Evolutionary conservation across 139 green algal genomes (phyloP), one percentile per base, ranked within the genome.

Genomic region (Yamagishiella unicocca): DNA sequence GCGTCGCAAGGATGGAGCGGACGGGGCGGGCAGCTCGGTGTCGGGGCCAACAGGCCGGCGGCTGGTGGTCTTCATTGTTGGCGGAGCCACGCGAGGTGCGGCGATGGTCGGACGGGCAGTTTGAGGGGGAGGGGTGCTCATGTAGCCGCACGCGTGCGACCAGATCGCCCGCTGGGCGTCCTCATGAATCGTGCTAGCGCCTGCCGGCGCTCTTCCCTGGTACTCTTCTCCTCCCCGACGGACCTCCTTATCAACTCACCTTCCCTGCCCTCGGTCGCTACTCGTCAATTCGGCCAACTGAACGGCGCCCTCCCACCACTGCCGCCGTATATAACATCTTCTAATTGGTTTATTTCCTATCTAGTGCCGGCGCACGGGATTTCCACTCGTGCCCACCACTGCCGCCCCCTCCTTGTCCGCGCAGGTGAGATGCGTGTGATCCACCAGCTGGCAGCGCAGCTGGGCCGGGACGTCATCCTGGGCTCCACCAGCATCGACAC

Each of bases 61-160:
- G 35, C 81, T 99, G 46, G 82, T 99, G 31, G 91, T 97, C 21
- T 99, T 98, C 89, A 91, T 99, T 8, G 83, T 99, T 2, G 97
- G 97, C 9, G 97, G 97, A 17, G 90, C 96, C 27, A 97, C 94
- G 7, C 92, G 94, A 73, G 96, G 91, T 86, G n/a, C 2, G 78
- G 19, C 33, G 10, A 33, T 17, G 58, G 58, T 6, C 19, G 22
- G 6, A n/a, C 19, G 58, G 58, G 14, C 22, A 9, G 58, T 17
- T 67, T 67, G 58, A 27, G 58, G 14, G 22, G 58, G 22, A 27
- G 58, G 22, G 19, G 58, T 6, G 58, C 19, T 17, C 58, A 67
- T 61, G 50, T 71, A n/a, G n/a, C n/a, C n/a, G n/a, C n/a, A n/a
- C n/a, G n/a, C n/a, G n/a, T n/a, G n/a, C n/a, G n/a, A n/a, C n/a